Conservation (phyloP, 768 basidiomycete genomes). For the Mycena floridula region DNA sequence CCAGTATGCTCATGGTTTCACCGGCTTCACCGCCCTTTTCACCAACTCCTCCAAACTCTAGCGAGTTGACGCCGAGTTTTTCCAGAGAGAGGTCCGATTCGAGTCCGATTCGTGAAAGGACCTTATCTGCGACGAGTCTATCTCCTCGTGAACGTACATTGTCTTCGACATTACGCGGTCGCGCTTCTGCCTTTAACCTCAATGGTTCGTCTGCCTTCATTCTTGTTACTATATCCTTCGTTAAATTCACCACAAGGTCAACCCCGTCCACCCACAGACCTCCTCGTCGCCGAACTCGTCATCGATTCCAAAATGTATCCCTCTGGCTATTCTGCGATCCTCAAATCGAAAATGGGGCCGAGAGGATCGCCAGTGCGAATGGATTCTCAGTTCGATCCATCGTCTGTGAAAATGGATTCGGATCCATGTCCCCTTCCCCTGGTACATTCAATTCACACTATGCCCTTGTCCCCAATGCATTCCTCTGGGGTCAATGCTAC, state of each 20-base stretch:
- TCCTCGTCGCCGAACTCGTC: conserved; percentile 73
- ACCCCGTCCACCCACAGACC: conserved; percentile 46
- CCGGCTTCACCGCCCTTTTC: no score
- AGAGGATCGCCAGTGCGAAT: background rate
- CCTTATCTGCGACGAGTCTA: no score
- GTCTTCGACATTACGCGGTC: no score
- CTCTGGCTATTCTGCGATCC: conserved; percentile 57
- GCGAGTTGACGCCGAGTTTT: no score
- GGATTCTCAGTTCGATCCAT: conserved; percentile 1
- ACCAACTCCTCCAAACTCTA: no score
- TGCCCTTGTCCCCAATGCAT: conserved; percentile 79
- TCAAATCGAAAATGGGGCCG: conserved; percentile 21
- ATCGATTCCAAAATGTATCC: conserved; percentile 79
- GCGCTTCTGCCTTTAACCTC: background rate
- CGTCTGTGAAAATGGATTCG: background rate
- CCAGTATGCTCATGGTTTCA: no score
- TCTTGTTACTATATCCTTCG: no score
- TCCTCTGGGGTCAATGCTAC: conserved; percentile 53
- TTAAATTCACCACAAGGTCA: no score
- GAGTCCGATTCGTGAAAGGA: no score
- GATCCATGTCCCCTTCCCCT: conserved; percentile 40
- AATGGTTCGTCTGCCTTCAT: background rate
- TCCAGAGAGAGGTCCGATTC: no score
- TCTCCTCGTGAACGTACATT: no score
- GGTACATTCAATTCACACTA: conserved; percentile 56